Evolutionary conservation across 208 protist species (phyloP).

Genomic region (Entamoeba histolytica): DNA sequence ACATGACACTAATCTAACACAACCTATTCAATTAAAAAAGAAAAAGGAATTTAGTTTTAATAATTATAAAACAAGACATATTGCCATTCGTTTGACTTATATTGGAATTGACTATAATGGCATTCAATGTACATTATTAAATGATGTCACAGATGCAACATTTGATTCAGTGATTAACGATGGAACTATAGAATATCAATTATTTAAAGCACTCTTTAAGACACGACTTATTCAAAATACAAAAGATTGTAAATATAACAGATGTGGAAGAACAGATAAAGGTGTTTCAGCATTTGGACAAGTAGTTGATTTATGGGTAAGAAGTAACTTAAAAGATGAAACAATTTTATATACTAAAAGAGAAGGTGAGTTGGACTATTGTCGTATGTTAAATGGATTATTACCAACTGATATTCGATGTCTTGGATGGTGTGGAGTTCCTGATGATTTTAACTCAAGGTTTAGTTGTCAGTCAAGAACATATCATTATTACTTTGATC

Average conservation of each 20-base stretch:
- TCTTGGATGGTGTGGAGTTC: not conserved
- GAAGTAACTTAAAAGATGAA: not conserved
- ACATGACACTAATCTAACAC: no score
- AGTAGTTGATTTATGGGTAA: not conserved
- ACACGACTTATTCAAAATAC: not conserved
- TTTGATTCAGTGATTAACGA: not conserved
- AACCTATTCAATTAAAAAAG: not conserved
- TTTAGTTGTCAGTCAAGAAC: not conserved
- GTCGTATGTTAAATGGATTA: not conserved
- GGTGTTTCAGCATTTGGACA: constrained; percentile 7
- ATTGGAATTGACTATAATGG: not conserved
- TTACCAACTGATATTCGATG: not conserved
- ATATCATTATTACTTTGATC: constrained; percentile 10
- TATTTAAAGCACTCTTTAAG: not conserved
- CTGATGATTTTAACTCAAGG: not conserved
- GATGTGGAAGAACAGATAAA: constrained; percentile 10
- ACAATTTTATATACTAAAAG: not conserved
- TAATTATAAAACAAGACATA: not conserved
- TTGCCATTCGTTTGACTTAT: not conserved
- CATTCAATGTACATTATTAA: not conserved
- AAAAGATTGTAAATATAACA: not conserved
- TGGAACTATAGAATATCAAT: not conserved
- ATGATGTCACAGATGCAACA: not conserved
- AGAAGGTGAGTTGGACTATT: not conserved
- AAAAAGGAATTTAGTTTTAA: not conserved